A percentile compares a stretch with the other conserved stretches of the same genome.
Evolutionary conservation across 2,329 filamentous ascomycete species (phyloP).

Genomic region (Dothistroma septosporum): DNA sequence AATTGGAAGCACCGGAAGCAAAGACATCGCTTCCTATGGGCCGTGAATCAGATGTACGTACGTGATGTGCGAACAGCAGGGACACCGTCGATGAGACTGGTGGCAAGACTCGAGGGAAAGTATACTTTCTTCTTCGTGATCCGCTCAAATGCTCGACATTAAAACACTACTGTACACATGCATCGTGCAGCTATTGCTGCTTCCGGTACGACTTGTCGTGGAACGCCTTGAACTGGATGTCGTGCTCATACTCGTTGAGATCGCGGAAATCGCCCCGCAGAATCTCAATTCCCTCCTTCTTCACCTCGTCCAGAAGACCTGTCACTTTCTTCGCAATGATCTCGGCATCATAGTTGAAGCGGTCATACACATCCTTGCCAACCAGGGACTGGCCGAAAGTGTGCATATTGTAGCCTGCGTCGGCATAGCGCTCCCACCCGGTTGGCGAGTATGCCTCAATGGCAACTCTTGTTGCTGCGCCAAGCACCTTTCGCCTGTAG

Average conservation of each 20-base stretch:
- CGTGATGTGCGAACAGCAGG: too few species aligned
- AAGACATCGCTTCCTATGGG: too few species aligned
- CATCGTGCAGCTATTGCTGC: too few species aligned
- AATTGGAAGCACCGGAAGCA: too few species aligned
- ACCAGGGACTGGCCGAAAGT: conserved; percentile 56
- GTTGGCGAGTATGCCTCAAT: conserved; percentile 58
- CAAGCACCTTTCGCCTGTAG: conserved; percentile 48
- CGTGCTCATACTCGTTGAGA: conserved; percentile 31
- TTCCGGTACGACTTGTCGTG: conserved; percentile 14
- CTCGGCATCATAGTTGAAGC: conserved; percentile 52
- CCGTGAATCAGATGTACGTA: too few species aligned
- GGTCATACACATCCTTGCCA: conserved; percentile 52
- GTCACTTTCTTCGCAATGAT: conserved; percentile 42
- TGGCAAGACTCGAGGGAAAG: not conserved
- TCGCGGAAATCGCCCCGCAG: conserved; percentile 32
- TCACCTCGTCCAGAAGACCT: conserved; percentile 36
- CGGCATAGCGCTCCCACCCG: conserved; percentile 59
- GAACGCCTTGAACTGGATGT: conserved; percentile 25
- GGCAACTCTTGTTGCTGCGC: conserved; percentile 43
- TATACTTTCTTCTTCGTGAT: not conserved
- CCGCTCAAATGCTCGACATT: conserved; percentile 5
- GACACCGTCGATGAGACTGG: too few species aligned
- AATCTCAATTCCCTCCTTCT: conserved; percentile 34
- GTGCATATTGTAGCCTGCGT: conserved; percentile 53
- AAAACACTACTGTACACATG: not conserved